phyloP scores from a whole-genome alignment of 2,329 filamentous ascomycete species.

The Hypocreales sp. region DNA sequence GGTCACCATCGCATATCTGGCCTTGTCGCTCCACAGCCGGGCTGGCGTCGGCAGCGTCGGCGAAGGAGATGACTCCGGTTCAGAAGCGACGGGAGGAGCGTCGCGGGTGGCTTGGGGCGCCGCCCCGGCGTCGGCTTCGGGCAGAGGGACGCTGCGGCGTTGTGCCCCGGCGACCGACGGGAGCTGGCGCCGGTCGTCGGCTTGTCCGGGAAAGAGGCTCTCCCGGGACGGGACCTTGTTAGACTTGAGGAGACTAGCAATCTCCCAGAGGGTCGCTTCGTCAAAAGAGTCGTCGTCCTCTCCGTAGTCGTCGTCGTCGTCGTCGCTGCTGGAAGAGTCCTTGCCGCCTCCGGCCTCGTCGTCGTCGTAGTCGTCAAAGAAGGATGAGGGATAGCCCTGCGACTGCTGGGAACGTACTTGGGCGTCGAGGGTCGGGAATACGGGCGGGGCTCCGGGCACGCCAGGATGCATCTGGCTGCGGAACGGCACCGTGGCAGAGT shows the following conservation, averaged over 20 bases:
- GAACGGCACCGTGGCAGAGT: constrained; percentile 29
- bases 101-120: not conserved
- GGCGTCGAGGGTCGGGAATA: constrained; percentile 2
- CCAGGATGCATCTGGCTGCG: constrained; percentile 12
- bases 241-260: constrained; percentile 40
- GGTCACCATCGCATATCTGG: not conserved
- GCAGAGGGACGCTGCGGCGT: not conserved
- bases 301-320: constrained; percentile 23
- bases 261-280: constrained; percentile 47
- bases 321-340: constrained; percentile 20
- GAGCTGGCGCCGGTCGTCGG: not conserved
- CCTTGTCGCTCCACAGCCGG: constrained; percentile 1
- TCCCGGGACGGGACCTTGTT: constrained; percentile 34
- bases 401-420: constrained; percentile 3
- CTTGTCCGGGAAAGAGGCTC: constrained; percentile 28
- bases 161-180: not conserved
- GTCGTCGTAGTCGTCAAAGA: constrained; percentile 46
- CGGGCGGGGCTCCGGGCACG: constrained; percentile 9
- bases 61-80: not conserved
- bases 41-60: not conserved
- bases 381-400: constrained; percentile 31
- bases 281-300: constrained; percentile 37
- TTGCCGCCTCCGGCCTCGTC: constrained; percentile 20
- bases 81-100: too few species aligned
- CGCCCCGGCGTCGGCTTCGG: not conserved